Evolutionary conservation across 768 basidiomycete species (phyloP).

Genomic region (Kondoa subrosea): DNA sequence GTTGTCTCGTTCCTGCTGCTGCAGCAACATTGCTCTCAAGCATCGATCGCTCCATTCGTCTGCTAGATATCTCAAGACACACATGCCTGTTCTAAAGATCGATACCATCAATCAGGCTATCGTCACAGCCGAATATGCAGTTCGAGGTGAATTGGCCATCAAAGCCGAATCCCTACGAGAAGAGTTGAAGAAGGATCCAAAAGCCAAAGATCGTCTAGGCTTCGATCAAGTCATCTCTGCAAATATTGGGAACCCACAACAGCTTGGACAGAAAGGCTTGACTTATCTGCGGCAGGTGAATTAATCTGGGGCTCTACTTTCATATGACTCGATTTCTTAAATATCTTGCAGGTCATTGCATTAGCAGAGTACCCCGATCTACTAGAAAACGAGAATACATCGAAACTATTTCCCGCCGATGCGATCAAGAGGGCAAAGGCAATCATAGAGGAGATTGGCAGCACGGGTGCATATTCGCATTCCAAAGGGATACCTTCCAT

Average conservation of each 20-base stretch:
- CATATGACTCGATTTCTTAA: slow-evolving; percentile 7
- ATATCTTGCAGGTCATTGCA: slow-evolving; percentile 53
- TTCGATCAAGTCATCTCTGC: slow-evolving; percentile 80
- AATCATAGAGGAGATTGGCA: slow-evolving; percentile 70
- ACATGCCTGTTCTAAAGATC: slow-evolving; percentile 37
- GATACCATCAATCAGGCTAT: slow-evolving; percentile 67
- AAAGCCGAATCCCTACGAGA: slow-evolving; percentile 71
- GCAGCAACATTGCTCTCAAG: too few species aligned
- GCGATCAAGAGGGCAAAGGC: slow-evolving; percentile 66
- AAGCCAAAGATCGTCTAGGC: slow-evolving; percentile 43
- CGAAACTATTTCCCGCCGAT: slow-evolving; percentile 65
- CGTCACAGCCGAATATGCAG: slow-evolving; percentile 82
- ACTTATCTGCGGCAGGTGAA: slow-evolving; percentile 80
- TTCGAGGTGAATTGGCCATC: slow-evolving; percentile 90
- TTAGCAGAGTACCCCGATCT: slow-evolving; percentile 82
- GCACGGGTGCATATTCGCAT: slow-evolving; percentile 87
- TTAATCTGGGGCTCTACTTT: not conserved
- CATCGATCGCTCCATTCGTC: too few species aligned
- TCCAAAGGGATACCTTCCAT: slow-evolving; percentile 82
- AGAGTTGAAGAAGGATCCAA: slow-evolving; percentile 42
- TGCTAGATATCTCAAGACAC: too few species aligned
- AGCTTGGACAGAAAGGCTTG: slow-evolving; percentile 80
- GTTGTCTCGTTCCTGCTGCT: too few species aligned
- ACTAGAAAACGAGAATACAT: slow-evolving; percentile 46
- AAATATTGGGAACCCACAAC: slow-evolving; percentile 97